Conservation (phyloP, 2,329 filamentous ascomycete species). For the Scedosporium minutisporum region DNA sequence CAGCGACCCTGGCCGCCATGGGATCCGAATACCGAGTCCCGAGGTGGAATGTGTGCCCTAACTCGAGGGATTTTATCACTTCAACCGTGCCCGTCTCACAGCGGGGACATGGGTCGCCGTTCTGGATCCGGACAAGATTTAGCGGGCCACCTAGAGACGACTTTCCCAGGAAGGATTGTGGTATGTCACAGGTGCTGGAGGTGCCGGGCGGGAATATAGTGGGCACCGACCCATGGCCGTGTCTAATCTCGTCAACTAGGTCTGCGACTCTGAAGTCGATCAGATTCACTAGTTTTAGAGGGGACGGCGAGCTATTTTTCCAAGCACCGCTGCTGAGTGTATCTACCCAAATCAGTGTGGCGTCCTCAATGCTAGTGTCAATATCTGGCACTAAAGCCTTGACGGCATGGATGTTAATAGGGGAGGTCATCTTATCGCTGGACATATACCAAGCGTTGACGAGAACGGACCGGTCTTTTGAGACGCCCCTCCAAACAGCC, state of each 20-base stretch:
- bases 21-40: conserved; percentile 79
- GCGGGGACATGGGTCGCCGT: conserved; percentile 63
- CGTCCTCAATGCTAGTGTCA: conserved; percentile 59
- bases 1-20: conserved; percentile 52
- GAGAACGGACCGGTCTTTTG: conserved; percentile 56
- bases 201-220: background rate
- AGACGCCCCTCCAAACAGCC: conserved; percentile 52
- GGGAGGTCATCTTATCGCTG: conserved; percentile 18
- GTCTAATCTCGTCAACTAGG: conserved; percentile 15
- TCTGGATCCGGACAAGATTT: conserved; percentile 54
- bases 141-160: conserved; percentile 32
- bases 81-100: conserved; percentile 56
- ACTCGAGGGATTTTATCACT: conserved; percentile 68
- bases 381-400: conserved; percentile 58
- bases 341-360: conserved; percentile 41
- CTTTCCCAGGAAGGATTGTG: conserved; percentile 16
- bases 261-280: conserved; percentile 22
- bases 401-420: conserved; percentile 46
- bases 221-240: conserved; percentile 1
- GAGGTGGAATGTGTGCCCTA: conserved; percentile 92
- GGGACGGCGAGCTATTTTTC: background rate
- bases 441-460: conserved; percentile 56
- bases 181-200: conserved; percentile 2
- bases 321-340: conserved; percentile 17
- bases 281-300: conserved; percentile 22